A percentile compares a stretch with the other conserved stretches of the same genome.
Evolutionary conservation across 1,284 basidiomycete genomes (phyloP).

Genomic region (Ceratobasidium sp.): DNA sequence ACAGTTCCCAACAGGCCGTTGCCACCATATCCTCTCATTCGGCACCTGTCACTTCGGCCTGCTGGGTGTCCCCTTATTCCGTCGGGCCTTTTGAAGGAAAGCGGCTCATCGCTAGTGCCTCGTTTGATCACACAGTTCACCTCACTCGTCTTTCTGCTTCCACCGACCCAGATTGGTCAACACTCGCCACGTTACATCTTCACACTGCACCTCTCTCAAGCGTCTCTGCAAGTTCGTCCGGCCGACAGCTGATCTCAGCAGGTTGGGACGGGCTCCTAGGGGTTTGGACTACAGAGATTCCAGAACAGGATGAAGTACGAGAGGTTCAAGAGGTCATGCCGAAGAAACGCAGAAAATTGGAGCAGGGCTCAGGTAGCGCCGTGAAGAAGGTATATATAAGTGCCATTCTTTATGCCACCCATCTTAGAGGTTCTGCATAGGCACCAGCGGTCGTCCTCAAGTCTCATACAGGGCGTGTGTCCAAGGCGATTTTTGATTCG

Average conservation of each 20-base stretch:
- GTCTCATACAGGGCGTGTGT: constrained; percentile 78
- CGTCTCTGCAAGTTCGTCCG: constrained; percentile 65
- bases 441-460: constrained; percentile 74
- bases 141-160: constrained; percentile 62
- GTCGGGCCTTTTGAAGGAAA: constrained; percentile 53
- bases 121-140: constrained; percentile 82
- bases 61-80: constrained; percentile 61
- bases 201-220: constrained; percentile 80
- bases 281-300: constrained; percentile 75
- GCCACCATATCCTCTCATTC: constrained; percentile 65
- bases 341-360: constrained; percentile 63
- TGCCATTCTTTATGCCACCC: constrained; percentile 40
- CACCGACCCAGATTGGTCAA: constrained; percentile 53
- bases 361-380: constrained; percentile 17
- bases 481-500: constrained; percentile 65
- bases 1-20: constrained; percentile 70
- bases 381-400: constrained; percentile 8
- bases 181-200: constrained; percentile 73
- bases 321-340: constrained; percentile 58
- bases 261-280: constrained; percentile 86
- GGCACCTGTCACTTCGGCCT: constrained; percentile 79
- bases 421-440: constrained; percentile 55
- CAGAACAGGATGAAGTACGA: constrained; percentile 70
- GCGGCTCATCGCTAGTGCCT: constrained; percentile 77
- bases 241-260: constrained; percentile 73